These are phyloP conservation scores for Cyclotella choctawhatcheeana DNA, from an alignment of 108 stramenopile genomes.

Conservation along the genomic window DNA sequence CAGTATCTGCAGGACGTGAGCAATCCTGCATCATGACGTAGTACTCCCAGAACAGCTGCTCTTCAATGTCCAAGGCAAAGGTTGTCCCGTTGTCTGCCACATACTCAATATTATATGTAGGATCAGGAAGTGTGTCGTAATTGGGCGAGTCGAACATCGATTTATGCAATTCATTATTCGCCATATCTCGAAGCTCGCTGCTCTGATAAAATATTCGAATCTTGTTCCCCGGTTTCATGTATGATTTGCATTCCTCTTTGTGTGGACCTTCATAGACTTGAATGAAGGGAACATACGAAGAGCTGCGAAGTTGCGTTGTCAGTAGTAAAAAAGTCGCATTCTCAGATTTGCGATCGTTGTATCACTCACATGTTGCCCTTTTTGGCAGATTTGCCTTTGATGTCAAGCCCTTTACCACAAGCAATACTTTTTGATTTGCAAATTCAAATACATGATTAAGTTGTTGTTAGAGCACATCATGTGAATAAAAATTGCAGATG, in stretches of 20 bases:
- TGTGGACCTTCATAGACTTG: slow-evolving; percentile 70
- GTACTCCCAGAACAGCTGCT: slow-evolving; percentile 61
- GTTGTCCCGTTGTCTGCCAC: not conserved
- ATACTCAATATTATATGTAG: slow-evolving; percentile 23
- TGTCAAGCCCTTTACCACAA: slow-evolving; percentile 72
- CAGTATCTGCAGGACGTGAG: slow-evolving; percentile 34
- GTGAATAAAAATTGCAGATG: no score
- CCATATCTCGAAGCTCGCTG: slow-evolving; percentile 21
- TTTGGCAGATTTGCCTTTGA: slow-evolving; percentile 82
- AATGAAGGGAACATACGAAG: slow-evolving; percentile 71
- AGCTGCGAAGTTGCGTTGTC: no score
- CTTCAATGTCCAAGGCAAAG: slow-evolving; percentile 57
- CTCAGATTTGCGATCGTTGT: no score
- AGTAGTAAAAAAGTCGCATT: not conserved
- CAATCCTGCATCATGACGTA: slow-evolving; percentile 55
- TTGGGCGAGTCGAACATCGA: no score
- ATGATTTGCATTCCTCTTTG: slow-evolving; percentile 39
- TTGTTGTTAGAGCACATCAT: no score
- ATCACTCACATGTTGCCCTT: slow-evolving; percentile 43
- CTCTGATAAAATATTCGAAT: slow-evolving; percentile 44
- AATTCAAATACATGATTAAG: no score
- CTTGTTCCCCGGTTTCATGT: slow-evolving; percentile 31
- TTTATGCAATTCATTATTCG: slow-evolving; percentile 37
- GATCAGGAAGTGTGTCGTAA: slow-evolving; percentile 19
- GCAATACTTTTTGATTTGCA: not conserved